phyloP scores from a whole-genome alignment of 495 filamentous ascomycete species.

The Clohesyomyces aquaticus region DNA sequence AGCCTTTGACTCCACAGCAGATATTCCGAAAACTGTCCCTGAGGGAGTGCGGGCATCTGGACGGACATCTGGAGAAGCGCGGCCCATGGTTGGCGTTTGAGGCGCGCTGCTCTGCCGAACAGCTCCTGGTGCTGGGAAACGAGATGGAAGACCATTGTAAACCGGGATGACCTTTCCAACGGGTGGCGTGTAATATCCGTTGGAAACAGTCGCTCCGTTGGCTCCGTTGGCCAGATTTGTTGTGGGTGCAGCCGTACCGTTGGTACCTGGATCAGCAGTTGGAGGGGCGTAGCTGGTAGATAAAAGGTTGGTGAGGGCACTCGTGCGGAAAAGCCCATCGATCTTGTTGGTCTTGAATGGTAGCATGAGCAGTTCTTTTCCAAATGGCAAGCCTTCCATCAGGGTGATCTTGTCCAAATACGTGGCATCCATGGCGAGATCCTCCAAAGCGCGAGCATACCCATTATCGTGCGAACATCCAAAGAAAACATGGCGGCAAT shows the following conservation, averaged over 20 bases:
- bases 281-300: slow-evolving; percentile 32
- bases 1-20: not conserved
- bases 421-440: slow-evolving; percentile 59
- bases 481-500: slow-evolving; percentile 80
- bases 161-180: slow-evolving; percentile 11
- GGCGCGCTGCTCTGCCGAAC: not conserved
- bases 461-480: slow-evolving; percentile 77
- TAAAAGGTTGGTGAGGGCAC: too few species aligned
- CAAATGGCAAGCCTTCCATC: slow-evolving; percentile 74
- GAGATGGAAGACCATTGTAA: slow-evolving; percentile 11
- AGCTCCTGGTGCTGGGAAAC: slow-evolving; percentile 23
- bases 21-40: too few species aligned
- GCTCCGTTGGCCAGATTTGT: not conserved
- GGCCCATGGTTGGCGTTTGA: slow-evolving; percentile 9
- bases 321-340: slow-evolving; percentile 68
- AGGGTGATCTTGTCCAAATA: slow-evolving; percentile 67
- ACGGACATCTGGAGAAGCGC: not conserved
- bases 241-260: too few species aligned
- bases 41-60: too few species aligned
- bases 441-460: slow-evolving; percentile 71
- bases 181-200: not conserved
- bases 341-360: slow-evolving; percentile 65
- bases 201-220: not conserved
- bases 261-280: not conserved
- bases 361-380: slow-evolving; percentile 61